Percentiles rank a stretch among this genome's conserved stretches.
Conservation (phyloP, 2,329 filamentous ascomycete species). For the Cladophialophora immunda region DNA sequence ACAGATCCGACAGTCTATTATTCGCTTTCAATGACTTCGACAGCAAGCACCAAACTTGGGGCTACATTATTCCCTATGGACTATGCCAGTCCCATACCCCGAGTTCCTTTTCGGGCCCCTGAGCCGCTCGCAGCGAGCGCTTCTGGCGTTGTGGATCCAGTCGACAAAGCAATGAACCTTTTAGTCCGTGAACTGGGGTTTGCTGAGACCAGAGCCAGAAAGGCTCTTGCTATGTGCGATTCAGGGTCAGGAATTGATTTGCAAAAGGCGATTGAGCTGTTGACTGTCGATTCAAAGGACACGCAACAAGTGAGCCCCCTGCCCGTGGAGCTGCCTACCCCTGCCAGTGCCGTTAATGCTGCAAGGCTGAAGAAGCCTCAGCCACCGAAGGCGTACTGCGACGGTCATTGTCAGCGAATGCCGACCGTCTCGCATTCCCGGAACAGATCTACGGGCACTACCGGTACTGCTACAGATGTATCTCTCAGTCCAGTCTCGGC, state of each 20-base stretch:
- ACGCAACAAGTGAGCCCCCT: constrained; percentile 41
- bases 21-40: constrained; percentile 35
- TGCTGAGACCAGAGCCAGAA: constrained; percentile 61
- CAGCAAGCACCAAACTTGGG: constrained; percentile 38
- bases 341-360: constrained; percentile 21
- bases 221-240: constrained; percentile 67
- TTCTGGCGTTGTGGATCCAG: constrained; percentile 57
- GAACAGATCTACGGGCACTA: constrained; percentile 29
- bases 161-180: constrained; percentile 64
- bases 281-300: constrained; percentile 53
- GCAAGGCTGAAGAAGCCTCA: constrained; percentile 18
- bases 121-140: constrained; percentile 18
- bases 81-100: constrained; percentile 30
- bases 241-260: constrained; percentile 66
- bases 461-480: constrained; percentile 25
- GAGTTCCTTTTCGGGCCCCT: constrained; percentile 33
- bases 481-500: constrained; percentile 35
- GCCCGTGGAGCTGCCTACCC: constrained; percentile 39
- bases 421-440: constrained; percentile 24
- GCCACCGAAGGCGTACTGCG: constrained; percentile 33
- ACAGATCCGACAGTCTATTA: constrained; percentile 38
- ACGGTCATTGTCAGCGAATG: constrained; percentile 35
- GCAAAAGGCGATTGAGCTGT: constrained; percentile 64
- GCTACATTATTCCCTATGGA: constrained; percentile 40
- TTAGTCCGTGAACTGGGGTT: constrained; percentile 69